phyloP scores from a whole-genome alignment of 1,139 yeast genomes.

The Candida glucosophila region DNA sequence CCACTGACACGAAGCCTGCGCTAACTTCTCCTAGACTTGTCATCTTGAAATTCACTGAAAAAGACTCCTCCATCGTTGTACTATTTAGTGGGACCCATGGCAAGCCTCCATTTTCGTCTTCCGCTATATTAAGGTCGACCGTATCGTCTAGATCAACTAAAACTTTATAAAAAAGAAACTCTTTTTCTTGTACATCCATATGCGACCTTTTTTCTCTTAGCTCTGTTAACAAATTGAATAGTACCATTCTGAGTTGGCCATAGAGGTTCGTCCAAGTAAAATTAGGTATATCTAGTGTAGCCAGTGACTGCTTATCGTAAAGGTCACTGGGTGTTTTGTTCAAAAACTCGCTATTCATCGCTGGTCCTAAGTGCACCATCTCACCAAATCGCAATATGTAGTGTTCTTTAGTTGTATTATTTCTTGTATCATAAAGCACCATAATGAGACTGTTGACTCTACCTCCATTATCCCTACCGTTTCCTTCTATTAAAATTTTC shows the following conservation, averaged over 20 bases:
- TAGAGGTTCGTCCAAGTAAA: slow-evolving; percentile 27
- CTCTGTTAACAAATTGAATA: slow-evolving; percentile 18
- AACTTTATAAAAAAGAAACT: slow-evolving; percentile 21
- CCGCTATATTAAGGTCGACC: slow-evolving; percentile 12
- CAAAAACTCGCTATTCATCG: slow-evolving; percentile 4
- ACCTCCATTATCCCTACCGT: slow-evolving; percentile 7
- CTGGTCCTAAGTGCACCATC: slow-evolving; percentile 8
- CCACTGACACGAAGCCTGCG: slow-evolving; percentile 26
- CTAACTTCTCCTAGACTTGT: slow-evolving; percentile 28
- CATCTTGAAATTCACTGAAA: too few species aligned
- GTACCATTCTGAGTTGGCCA: slow-evolving; percentile 20
- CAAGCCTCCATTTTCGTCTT: slow-evolving; percentile 1
- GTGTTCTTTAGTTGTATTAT: slow-evolving; percentile 11
- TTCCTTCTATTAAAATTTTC: slow-evolving; percentile 8
- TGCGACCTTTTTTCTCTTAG: too few species aligned
- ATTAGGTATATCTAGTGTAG: slow-evolving; percentile 15
- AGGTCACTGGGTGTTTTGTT: neutral
- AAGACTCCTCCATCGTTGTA: slow-evolving; percentile 5
- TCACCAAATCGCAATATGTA: slow-evolving; percentile 24
- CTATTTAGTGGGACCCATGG: slow-evolving; percentile 18
- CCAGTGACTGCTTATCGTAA: slow-evolving; percentile 2
- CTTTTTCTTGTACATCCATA: too few species aligned
- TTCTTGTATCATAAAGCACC: slow-evolving; percentile 15
- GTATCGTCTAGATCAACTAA: slow-evolving; percentile 20
- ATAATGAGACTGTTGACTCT: slow-evolving; percentile 16